Conservation (phyloP, 2,329 filamentous ascomycete species). For the Alternaria postmessia region DNA sequence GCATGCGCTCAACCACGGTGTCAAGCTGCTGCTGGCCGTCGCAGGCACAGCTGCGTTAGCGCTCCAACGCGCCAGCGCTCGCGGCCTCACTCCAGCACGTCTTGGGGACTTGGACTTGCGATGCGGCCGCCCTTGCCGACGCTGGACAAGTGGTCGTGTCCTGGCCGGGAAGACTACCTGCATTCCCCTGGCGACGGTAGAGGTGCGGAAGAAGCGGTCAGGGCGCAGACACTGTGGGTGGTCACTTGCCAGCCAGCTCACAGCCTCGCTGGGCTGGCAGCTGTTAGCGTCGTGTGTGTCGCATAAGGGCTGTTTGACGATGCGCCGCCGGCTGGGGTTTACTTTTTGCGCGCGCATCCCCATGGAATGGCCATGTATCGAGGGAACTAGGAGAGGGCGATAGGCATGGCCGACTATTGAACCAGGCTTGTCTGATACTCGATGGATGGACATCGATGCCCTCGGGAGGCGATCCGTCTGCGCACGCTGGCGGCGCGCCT, state of each 20-base stretch:
- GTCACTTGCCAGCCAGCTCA: slow-evolving; percentile 32
- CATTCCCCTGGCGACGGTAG: slow-evolving; percentile 36
- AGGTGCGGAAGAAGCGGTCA: slow-evolving; percentile 37
- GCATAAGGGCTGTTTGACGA: slow-evolving; percentile 38
- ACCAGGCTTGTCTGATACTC: slow-evolving; percentile 1
- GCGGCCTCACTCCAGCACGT: slow-evolving; percentile 2
- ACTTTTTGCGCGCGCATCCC: slow-evolving; percentile 6
- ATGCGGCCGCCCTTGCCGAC: slow-evolving; percentile 33
- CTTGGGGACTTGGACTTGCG: slow-evolving; percentile 15
- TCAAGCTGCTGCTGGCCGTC: slow-evolving; percentile 19
- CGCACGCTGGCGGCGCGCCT: slow-evolving; percentile 10
- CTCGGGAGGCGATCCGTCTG: slow-evolving; percentile 8
- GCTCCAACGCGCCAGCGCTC: slow-evolving; percentile 10
- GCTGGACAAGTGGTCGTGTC: slow-evolving; percentile 8
- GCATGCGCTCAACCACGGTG: slow-evolving; percentile 15
- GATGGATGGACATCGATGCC: slow-evolving; percentile 5
- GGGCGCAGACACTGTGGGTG: slow-evolving; percentile 24
- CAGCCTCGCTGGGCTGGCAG: slow-evolving; percentile 34
- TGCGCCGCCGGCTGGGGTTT: slow-evolving; percentile 24
- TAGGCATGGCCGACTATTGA: slow-evolving; percentile 1
- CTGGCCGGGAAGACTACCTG: slow-evolving; percentile 11
- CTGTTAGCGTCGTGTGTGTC: slow-evolving; percentile 32
- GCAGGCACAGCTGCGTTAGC: slow-evolving; percentile 19
- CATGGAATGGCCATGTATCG: neutral
- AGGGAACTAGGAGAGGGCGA: neutral